Percentiles rank a stretch among this genome's conserved stretches.
Evolutionary conservation across 768 basidiomycete genomes (phyloP).

Genomic region (Calocera viscosa): DNA sequence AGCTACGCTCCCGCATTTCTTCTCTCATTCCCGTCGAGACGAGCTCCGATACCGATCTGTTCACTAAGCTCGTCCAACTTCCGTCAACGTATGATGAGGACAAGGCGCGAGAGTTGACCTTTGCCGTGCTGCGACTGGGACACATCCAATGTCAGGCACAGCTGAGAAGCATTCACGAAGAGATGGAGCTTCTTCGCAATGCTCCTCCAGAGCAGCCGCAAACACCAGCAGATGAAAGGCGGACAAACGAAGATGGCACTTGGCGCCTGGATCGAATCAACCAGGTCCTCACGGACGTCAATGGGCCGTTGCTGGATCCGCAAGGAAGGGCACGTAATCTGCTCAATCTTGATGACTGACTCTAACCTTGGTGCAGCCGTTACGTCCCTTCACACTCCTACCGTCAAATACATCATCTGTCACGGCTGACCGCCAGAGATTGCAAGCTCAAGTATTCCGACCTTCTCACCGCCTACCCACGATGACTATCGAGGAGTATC

Average conservation of each 20-base stretch:
- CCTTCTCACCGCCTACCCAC: conserved; percentile 76
- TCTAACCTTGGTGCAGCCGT: conserved; percentile 40
- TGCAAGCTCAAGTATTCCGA: conserved; percentile 74
- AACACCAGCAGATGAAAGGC: conserved; percentile 31
- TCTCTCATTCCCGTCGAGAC: conserved; percentile 42
- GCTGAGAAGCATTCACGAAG: conserved; percentile 55
- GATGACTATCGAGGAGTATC: conserved; percentile 91
- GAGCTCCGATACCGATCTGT: conserved; percentile 33
- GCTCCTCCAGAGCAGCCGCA: conserved; percentile 37
- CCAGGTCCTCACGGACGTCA: conserved; percentile 30
- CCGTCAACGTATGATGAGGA: conserved; percentile 36
- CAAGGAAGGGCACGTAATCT: conserved; percentile 51
- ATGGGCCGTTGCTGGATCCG: conserved; percentile 58
- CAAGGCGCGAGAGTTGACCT: conserved; percentile 48
- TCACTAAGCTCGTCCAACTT: conserved; percentile 25
- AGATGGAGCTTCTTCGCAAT: conserved; percentile 51
- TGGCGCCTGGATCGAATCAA: conserved; percentile 59
- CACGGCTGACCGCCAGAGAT: conserved; percentile 48
- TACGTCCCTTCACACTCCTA: conserved; percentile 86
- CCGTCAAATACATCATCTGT: conserved; percentile 41
- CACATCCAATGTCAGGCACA: conserved; percentile 59
- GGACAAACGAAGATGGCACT: conserved; percentile 35
- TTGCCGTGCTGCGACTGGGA: conserved; percentile 60
- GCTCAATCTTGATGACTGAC: too few species aligned
- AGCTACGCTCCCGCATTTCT: conserved; percentile 40